Base-by-base conservation (phyloP, 2,329 filamentous ascomycete species). In the Apiospora kogelbergensis region DNA sequence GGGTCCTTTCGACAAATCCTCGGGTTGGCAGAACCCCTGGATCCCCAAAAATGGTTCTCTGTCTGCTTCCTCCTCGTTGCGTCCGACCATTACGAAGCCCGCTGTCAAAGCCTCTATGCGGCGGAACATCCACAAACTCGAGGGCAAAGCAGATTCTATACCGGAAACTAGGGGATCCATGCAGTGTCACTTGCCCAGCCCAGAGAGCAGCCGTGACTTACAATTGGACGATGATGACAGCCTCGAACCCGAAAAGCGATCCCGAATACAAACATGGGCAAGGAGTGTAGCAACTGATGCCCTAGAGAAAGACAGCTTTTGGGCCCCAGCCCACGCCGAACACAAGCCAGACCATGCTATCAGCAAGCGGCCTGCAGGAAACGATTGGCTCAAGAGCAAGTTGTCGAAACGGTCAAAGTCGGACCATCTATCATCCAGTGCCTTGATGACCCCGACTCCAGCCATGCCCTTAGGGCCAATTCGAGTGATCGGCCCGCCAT, bases 1-100 rank as follows among this genome's bases (percentile, higher is more conserved):
- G 70, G 91, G 91, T 0, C 91, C 91, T 0, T 91, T 93, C 72
- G 82, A 85, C 60, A 77, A 74, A 68, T 74, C 79, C 48, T 81
- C 78, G 1, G 84, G 84, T 26, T 89, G 86, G 86, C 73, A 76
- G 41, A 87, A 88, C 71, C 86, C 86, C 17, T 88, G 86, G 86
- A 74, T 78, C 53, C 80, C 82, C 53, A 76, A 72, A 66, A 65
- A 60, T 20, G 53, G 17, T 30, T 1, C 26, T 60, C 53, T 33
- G 22, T 44, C 65, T n/a, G n/a, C 57, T 66, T 40, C 40, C 42
- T 45, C 66, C 15, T 57, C 70, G 40, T 66, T n/a, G 17, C 69
- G 24, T 30, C 37, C 67, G 26, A 22, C 63, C 20, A 65, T 68
- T 13, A 65, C 68, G 45, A 66, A 67, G 11, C 69, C 71, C 11